Conservation (phyloP, 1,284 basidiomycete species). For the Ustilago sp. region DNA sequence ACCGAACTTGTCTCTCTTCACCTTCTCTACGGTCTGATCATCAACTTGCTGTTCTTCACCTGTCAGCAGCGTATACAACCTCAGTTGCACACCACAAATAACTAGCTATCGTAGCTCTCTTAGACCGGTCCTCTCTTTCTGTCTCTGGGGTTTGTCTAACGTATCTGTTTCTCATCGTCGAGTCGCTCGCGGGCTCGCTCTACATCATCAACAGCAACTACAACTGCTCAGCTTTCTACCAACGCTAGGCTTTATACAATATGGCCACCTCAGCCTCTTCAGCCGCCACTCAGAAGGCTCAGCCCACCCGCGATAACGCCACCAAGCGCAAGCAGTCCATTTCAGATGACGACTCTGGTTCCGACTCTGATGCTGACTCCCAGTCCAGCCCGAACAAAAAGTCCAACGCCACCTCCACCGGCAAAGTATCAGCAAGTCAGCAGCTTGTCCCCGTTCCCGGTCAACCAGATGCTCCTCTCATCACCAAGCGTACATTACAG, state of each 20-base stretch:
- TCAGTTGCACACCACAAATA: background rate
- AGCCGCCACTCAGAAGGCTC: conserved; percentile 22
- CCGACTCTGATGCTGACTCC: conserved; percentile 30
- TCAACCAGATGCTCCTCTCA: conserved; percentile 51
- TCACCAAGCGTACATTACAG: conserved; percentile 63
- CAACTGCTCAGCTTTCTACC: background rate
- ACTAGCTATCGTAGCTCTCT: too few relatives aligned
- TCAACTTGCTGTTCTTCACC: background rate
- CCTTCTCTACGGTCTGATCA: background rate
- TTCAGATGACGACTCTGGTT: conserved; percentile 29
- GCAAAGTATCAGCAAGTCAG: conserved; percentile 44
- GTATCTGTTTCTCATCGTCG: background rate
- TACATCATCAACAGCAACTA: background rate
- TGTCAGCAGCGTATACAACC: background rate
- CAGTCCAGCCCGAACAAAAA: conserved; percentile 20
- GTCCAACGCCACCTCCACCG: conserved; percentile 18
- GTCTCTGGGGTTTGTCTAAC: background rate
- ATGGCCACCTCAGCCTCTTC: conserved; percentile 23
- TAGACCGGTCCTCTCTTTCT: background rate
- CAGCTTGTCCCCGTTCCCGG: conserved; percentile 54
- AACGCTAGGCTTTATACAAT: background rate
- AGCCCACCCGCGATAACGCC: conserved; percentile 8
- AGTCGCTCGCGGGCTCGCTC: background rate
- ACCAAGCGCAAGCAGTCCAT: conserved; percentile 40
- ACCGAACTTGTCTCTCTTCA: background rate